Evolutionary conservation across 2,329 filamentous ascomycete species (phyloP), one percentile per base, ranked within the genome.

Genomic region (Cordyceps militaris): DNA sequence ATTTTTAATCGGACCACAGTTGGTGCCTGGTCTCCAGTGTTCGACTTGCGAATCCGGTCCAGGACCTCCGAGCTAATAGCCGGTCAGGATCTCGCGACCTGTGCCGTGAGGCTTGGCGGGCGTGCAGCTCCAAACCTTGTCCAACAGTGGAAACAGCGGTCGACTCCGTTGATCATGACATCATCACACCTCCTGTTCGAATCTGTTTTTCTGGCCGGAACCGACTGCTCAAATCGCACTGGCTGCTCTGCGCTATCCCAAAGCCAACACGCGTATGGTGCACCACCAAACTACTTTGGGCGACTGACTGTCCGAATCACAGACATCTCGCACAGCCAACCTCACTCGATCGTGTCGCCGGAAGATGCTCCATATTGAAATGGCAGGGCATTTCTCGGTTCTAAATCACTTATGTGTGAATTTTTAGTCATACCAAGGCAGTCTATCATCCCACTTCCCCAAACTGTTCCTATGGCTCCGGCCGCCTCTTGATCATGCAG

Each of bases 81-180:
- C 30, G 28, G 42, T 21, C 19, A 26, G 28, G 28, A n/a, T 43
- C 40, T 34, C 40, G 40, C 21, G n/a, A 36, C 16, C 14, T 46
- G 4, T 9, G 16, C 16, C 14, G n/a, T 34, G 40, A 46, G 14
- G 24, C 43, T 40, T 32, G 53, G 53, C 43, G 52, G 36, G 28
- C 28, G 19, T 24, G 21, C 14, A 53, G 54, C 44, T 34, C 36
- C 28, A 57, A 57, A 57, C 55, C 40, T 57, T 51, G 40, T 43
- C 38, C 40, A 34, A 13, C 13, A 21, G 55, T 46, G 38, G 46
- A 34, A 57, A 50, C 46, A 38, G 36, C 34, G 13, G n/a, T 21
- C 38, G 16, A 44, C 21, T 50, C 26, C 11, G 47, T 24, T 28
- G 55, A 57, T 57, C 55, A 57, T 57, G 50, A 57, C 55, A 57